Evolutionary conservation across 2,329 filamentous ascomycete species (phyloP).

Genomic region (Fusarium xylarioides): DNA sequence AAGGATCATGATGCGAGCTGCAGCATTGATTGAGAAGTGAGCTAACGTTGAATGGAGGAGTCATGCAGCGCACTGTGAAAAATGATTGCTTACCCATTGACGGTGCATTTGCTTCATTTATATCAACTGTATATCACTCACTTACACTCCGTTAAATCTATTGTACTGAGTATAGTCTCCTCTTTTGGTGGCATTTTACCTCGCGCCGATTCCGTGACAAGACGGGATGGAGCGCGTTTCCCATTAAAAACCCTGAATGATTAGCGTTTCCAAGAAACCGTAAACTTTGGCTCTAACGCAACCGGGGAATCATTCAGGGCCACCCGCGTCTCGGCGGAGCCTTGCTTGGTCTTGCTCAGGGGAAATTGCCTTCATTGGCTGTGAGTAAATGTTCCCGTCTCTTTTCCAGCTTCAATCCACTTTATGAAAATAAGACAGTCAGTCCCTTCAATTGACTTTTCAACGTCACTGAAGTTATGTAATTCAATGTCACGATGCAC

Average conservation of each 20-base stretch:
- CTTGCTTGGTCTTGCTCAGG: constrained; percentile 20
- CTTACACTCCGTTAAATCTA: too few species aligned
- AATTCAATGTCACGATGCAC: not conserved
- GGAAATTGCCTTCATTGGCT: constrained; percentile 17
- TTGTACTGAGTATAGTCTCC: too few species aligned
- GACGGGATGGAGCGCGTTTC: not conserved
- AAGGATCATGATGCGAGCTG: not conserved
- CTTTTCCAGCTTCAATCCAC: not conserved
- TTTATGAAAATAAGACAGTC: not conserved
- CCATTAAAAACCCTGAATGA: constrained; percentile 36
- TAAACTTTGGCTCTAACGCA: constrained; percentile 28
- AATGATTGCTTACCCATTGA: not conserved
- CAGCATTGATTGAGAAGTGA: not conserved
- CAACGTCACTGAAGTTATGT: not conserved
- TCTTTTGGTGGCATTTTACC: not conserved
- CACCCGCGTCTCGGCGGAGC: constrained; percentile 15
- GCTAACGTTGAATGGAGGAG: not conserved
- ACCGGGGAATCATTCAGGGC: constrained; percentile 26
- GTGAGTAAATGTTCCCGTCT: not conserved
- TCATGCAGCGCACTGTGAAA: not conserved
- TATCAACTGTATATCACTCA: not conserved
- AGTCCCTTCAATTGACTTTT: not conserved
- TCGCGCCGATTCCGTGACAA: not conserved
- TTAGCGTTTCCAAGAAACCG: constrained; percentile 26
- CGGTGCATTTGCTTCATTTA: not conserved